Conservation (phyloP, 202 grass and related monocot species). For the Setaria viridis region DNA sequence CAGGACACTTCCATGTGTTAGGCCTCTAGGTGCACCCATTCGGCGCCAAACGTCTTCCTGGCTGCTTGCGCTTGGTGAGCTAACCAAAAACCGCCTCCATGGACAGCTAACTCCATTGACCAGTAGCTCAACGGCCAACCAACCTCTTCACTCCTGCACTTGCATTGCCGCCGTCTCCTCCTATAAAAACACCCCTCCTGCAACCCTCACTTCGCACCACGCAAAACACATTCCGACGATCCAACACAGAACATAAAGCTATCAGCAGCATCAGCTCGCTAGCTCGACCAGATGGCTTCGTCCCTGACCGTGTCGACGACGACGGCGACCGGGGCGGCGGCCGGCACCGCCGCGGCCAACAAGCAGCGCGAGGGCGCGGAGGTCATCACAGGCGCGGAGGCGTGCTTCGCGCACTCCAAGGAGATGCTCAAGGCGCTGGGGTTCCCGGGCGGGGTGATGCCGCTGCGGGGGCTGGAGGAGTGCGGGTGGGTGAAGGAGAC, state of each 20-base stretch:
- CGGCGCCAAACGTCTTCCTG: neutral
- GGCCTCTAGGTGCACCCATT: constrained; percentile 41
- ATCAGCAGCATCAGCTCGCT: neutral
- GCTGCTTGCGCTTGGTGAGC: constrained; percentile 42
- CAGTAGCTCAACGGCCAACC: constrained; percentile 53
- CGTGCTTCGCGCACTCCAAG: constrained; percentile 68
- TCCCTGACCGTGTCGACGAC: constrained; percentile 40
- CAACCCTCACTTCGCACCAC: neutral
- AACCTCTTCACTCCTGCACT: constrained; percentile 33
- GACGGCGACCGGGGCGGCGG: neutral
- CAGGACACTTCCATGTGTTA: neutral
- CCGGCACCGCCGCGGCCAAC: neutral
- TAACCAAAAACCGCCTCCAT: constrained; percentile 36
- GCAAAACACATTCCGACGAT: neutral
- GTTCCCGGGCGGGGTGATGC: constrained; percentile 80
- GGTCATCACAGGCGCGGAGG: constrained; percentile 64
- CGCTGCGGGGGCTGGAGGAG: constrained; percentile 76
- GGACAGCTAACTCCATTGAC: neutral
- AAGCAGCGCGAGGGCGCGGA: constrained; percentile 66
- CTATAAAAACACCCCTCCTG: constrained; percentile 37
- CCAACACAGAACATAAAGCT: neutral
- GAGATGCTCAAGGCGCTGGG: constrained; percentile 67
- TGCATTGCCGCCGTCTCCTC: neutral
- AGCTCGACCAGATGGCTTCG: constrained; percentile 1
- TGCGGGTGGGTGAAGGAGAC: constrained; percentile 79